phyloP scores from a whole-genome alignment of 1,284 basidiomycete genomes.

The Caloboletus inedulis region DNA sequence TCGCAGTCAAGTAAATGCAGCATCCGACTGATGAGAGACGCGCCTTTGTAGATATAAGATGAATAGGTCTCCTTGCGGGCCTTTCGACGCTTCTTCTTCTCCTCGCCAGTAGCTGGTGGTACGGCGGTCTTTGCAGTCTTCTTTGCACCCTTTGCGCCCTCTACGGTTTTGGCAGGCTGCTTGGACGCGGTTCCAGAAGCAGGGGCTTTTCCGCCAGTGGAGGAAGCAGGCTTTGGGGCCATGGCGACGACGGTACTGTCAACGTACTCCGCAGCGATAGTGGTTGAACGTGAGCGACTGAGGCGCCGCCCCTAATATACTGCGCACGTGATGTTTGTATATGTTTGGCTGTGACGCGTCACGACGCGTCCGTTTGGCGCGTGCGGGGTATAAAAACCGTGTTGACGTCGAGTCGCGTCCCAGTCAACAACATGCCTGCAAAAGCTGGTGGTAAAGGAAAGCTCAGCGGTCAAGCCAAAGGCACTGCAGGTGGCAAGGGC shows the following conservation, averaged over 20 bases:
- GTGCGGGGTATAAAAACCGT: conserved; percentile 37
- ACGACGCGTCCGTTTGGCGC: conserved; percentile 41
- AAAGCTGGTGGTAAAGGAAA: conserved; percentile 47
- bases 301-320: conserved; percentile 39
- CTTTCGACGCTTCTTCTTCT: conserved; percentile 85
- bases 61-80: conserved; percentile 88
- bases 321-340: conserved; percentile 38
- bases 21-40: background rate
- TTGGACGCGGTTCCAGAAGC: conserved; percentile 72
- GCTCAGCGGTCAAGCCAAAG: conserved; percentile 54
- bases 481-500: conserved; percentile 42
- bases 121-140: conserved; percentile 73
- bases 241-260: conserved; percentile 34
- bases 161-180: conserved; percentile 72
- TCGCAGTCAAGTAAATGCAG: background rate
- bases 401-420: conserved; percentile 1
- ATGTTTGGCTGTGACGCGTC: conserved; percentile 37
- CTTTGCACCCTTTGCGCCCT: conserved; percentile 76
- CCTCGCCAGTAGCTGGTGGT: conserved; percentile 60
- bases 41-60: conserved; percentile 92
- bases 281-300: conserved; percentile 21
- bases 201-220: conserved; percentile 77
- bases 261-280: background rate
- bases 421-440: conserved; percentile 26
- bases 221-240: conserved; percentile 77